Evolutionary conservation across 78 protist species (phyloP).

Genomic region (Dictyostelium intermedium): DNA sequence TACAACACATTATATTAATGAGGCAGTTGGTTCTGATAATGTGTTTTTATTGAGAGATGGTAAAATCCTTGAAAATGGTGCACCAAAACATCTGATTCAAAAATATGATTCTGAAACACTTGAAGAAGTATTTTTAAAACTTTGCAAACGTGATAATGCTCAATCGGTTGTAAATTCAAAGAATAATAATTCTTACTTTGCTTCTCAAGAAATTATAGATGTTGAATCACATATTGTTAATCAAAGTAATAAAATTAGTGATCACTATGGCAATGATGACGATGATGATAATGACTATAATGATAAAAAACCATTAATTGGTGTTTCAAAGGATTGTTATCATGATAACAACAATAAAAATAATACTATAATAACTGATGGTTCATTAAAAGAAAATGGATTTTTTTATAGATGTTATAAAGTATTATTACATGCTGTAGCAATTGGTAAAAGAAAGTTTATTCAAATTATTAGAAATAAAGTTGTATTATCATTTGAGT

Average conservation of each 20-base stretch:
- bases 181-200: not conserved
- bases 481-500: slow-evolving; percentile 29
- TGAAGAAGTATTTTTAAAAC: slow-evolving; percentile 51
- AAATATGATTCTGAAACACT: slow-evolving; percentile 1
- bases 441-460: slow-evolving; percentile 37
- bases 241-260: not conserved
- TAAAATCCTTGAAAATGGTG: slow-evolving; percentile 50
- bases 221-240: not conserved
- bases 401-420: not conserved
- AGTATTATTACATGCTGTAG: not conserved
- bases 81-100: slow-evolving; percentile 16
- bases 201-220: not conserved
- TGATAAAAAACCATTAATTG: not conserved
- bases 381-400: not conserved
- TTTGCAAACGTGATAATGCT: slow-evolving; percentile 13
- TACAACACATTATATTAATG: slow-evolving; percentile 86
- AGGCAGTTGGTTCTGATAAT: slow-evolving; percentile 55
- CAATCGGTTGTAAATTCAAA: not conserved
- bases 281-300: not conserved
- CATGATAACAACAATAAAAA: too few relatives aligned
- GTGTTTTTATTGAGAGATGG: slow-evolving; percentile 60
- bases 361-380: not conserved
- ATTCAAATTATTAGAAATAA: slow-evolving; percentile 36
- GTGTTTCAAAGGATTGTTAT: not conserved
- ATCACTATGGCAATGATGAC: not conserved